Evolutionary conservation across 345 rosid species (phyloP).

Genomic region (Hypericum androsaemum): DNA sequence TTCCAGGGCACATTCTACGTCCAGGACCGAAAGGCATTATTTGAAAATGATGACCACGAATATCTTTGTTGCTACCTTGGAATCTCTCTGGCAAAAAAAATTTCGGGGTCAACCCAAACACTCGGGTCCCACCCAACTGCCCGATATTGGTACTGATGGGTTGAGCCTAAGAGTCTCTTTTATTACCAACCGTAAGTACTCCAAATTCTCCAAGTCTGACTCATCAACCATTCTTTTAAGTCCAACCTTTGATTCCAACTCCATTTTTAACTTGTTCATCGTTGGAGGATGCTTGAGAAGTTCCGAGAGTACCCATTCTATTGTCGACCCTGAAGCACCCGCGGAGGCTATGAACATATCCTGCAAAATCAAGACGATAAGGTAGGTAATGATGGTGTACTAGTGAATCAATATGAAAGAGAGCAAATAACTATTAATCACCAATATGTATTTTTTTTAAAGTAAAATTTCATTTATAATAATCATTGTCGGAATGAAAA

Average conservation of each 20-base stretch:
- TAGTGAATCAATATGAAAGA: too few species aligned
- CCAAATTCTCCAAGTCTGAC: background rate
- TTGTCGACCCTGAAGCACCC: conserved; percentile 26
- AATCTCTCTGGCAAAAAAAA: background rate
- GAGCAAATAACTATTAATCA: too few species aligned
- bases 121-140: background rate
- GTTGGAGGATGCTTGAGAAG: conserved; percentile 3
- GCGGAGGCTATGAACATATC: conserved; percentile 21
- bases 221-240: background rate
- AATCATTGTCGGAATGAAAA: too few species aligned
- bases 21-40: background rate
- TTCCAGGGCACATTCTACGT: background rate
- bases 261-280: background rate
- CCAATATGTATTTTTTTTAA: too few species aligned
- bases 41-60: background rate
- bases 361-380: too few species aligned
- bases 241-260: background rate
- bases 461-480: too few species aligned
- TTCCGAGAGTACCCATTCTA: conserved; percentile 29
- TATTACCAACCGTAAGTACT: background rate
- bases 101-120: background rate
- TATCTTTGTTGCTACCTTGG: background rate
- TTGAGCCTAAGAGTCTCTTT: background rate
- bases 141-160: background rate
- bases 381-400: too few species aligned